Evolutionary conservation across 306 rosid species (phyloP).

Genomic region (Rosa persica): DNA sequence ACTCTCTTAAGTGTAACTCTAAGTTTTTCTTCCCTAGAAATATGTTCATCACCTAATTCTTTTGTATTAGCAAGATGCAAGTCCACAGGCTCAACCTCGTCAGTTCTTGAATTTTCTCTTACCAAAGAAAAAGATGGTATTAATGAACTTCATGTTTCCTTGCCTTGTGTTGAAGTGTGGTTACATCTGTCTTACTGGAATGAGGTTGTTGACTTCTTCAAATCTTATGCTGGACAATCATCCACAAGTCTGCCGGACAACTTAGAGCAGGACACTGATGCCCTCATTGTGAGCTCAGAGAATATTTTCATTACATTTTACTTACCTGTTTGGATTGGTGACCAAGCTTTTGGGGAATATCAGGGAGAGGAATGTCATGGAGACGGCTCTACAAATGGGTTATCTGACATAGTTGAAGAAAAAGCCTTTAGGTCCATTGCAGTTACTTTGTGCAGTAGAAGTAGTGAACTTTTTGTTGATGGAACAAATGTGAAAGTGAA

Average conservation of each 20-base stretch:
- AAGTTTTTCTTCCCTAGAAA: slow-evolving; percentile 51
- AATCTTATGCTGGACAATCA: slow-evolving; percentile 34
- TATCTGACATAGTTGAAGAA: slow-evolving; percentile 40
- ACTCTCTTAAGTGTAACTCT: slow-evolving; percentile 43
- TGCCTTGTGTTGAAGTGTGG: slow-evolving; percentile 79
- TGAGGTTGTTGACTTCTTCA: slow-evolving; percentile 49
- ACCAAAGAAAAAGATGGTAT: slow-evolving; percentile 43
- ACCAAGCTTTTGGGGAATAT: slow-evolving; percentile 39
- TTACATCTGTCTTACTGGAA: slow-evolving; percentile 67
- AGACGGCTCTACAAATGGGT: slow-evolving; percentile 31
- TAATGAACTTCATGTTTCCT: slow-evolving; percentile 51
- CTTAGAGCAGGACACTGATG: slow-evolving; percentile 32
- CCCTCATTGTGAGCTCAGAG: slow-evolving; percentile 44
- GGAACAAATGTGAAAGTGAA: slow-evolving; percentile 41
- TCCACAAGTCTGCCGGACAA: slow-evolving; percentile 35
- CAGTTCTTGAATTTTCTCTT: slow-evolving; percentile 56
- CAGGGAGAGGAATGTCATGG: slow-evolving; percentile 35
- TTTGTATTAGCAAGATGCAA: slow-evolving; percentile 55
- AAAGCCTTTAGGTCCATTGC: slow-evolving; percentile 42
- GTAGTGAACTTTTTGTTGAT: slow-evolving; percentile 44
- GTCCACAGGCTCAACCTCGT: slow-evolving; percentile 32
- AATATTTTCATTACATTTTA: slow-evolving; percentile 52
- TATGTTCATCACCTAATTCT: slow-evolving; percentile 50
- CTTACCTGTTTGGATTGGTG: slow-evolving; percentile 54
- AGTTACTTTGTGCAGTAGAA: slow-evolving; percentile 47